Evolutionary conservation across 192 early-diverging fungal genomes (phyloP), one percentile per base, ranked within the genome.

Genomic region (Martensiomyces pterosporus): DNA sequence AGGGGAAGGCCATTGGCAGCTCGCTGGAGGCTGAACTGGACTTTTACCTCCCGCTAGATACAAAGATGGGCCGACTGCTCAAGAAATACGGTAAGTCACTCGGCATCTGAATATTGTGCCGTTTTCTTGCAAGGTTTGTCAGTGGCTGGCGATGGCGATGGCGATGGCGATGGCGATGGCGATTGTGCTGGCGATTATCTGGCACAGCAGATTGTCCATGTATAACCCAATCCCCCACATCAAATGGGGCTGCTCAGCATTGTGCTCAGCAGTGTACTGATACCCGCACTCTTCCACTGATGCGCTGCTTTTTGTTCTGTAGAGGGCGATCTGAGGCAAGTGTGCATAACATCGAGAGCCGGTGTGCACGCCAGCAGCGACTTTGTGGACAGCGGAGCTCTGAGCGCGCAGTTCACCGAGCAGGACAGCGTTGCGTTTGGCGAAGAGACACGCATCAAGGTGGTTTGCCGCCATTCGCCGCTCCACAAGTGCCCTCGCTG

Each of bases 401-500:
- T n/a, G n/a, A n/a, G 9, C 17, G 1, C 35, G 3, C 9, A 26
- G 13, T 57, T 39, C 45, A 26, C n/a, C 16, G 40, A 43, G 29
- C 41, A 23, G 18, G 65, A 56, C 35, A 19, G 24, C 2, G 18
- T 71, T 43, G 56, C 57, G 24, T 55, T 55, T 43, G 68, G 46
- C 15, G 36, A 18, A 0, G 55, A 55, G 10, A 39, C 49, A 9
- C 15, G 27, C 4, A 39, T 60, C 33, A 77, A 49, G 32, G 70
- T 85, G 51, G 64, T 72, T 5, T 69, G 78, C 24, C 67, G 67
- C 6, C 69, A 62, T 16, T 75, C 83, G 10, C 36, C 47, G 9
- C 25, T 67, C 39, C 78, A 84, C 52, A 90, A 90, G 51, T 90
- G 88, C 48, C 88, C 88, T 15, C 79, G 88, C 25, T 90, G 88